A percentile compares a stretch with the other conserved stretches of the same genome.
Conservation (phyloP, 2,329 filamentous ascomycete genomes). For the Cryphonectria radicalis region DNA sequence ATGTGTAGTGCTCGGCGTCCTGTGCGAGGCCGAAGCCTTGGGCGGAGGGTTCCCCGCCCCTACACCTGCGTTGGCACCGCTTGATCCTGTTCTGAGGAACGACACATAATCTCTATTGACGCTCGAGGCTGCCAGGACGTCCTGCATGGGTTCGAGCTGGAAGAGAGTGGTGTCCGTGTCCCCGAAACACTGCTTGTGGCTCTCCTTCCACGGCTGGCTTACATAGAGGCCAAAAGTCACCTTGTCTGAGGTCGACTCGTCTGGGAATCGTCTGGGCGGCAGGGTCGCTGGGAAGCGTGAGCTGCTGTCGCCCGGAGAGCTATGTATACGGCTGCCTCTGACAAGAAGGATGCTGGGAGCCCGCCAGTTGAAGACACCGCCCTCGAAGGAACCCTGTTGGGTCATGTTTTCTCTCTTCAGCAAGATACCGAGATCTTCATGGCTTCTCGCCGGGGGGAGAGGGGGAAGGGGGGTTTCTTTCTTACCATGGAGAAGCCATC, state of each 20-base stretch:
- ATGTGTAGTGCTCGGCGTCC: conserved; percentile 48
- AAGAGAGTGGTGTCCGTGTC: conserved; percentile 68
- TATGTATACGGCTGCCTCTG: conserved; percentile 63
- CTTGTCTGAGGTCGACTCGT: conserved; percentile 43
- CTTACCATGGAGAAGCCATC: conserved; percentile 71
- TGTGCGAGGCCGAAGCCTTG: conserved; percentile 48
- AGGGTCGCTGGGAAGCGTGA: conserved; percentile 65
- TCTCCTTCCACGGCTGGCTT: conserved; percentile 70
- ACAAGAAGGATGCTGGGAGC: conserved; percentile 75
- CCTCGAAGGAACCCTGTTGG: conserved; percentile 66
- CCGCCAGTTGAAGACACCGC: conserved; percentile 76
- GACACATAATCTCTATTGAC: conserved; percentile 70
- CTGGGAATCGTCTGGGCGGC: conserved; percentile 63
- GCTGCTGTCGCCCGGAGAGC: conserved; percentile 50
- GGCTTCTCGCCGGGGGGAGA: background rate
- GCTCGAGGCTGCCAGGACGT: conserved; percentile 69
- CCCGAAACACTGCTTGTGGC: conserved; percentile 70
- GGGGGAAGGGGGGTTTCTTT: no score
- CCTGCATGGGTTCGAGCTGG: conserved; percentile 72
- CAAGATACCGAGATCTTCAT: background rate
- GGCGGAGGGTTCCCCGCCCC: conserved; percentile 68
- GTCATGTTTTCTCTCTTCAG: background rate
- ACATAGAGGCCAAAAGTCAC: conserved; percentile 72
- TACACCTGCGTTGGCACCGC: conserved; percentile 63
- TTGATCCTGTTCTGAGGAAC: conserved; percentile 62